Base-by-base conservation (phyloP, 306 rosid genomes). In the Fragaria ananassa region DNA sequence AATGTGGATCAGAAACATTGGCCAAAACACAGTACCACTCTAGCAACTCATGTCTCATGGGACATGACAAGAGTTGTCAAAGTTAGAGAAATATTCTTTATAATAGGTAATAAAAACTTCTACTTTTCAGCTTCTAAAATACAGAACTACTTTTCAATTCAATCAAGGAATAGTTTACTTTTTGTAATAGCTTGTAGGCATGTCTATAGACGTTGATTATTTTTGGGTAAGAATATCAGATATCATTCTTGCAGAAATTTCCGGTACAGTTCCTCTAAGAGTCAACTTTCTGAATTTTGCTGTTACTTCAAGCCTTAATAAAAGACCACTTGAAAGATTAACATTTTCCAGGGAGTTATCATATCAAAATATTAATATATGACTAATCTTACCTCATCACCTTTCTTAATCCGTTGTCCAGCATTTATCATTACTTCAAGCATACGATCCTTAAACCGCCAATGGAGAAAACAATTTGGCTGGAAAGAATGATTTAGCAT, bases 401-500 rank as follows among this genome's bases (percentile, higher is more conserved):
- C 98, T 78, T 90, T 95, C 86, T 70, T 84, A 77, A 95, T 90
- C 73, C 58, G 72, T 74, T 92, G 91, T 49, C 98, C 98, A 75
- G 98, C 97, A 88, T 92, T 95, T 85, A 87, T 95, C 88, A 95
- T 91, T 77, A 95, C 98, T 86, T 95, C 98, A 75, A 92, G 92
- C 98, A 95, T 95, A 70, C 96, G 86, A 77, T 95, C 98, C 84
- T 92, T 95, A 80, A 84, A 90, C 72, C 97, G 97, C 98, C 98
- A 95, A 77, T 95, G 98, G 79, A 95, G 87, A 87, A 90, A 95
- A 67, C 98, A 95, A 76, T 95, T 95, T 70, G 98, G 98, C 83
- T 84, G 86, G 76, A 85, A 92, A 11, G 98, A 95, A 92, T 95
- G 98, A 86, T 95, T 95, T 80, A 95, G 83, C 98, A 92, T 95